A percentile compares a stretch with the other conserved stretches of the same genome.
These are phyloP conservation scores for Aspergillus cejpii DNA, from an alignment of 2,329 filamentous ascomycete species.

Conservation along the genomic window DNA sequence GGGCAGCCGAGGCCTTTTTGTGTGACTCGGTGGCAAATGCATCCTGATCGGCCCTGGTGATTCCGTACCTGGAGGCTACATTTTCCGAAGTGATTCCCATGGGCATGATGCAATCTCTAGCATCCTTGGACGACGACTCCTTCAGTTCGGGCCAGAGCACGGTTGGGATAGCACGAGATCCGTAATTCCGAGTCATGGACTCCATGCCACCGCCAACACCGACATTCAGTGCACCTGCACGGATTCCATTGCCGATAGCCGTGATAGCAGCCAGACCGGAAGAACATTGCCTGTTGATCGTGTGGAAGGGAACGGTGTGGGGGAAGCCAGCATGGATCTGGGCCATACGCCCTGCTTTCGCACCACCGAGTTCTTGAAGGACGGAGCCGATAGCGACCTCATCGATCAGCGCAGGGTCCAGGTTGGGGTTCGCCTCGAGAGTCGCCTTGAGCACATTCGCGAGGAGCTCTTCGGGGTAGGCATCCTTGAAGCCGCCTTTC, in stretches of 20 bases:
- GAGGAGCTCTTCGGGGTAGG: slow-evolving; percentile 85
- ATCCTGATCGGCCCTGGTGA: slow-evolving; percentile 72
- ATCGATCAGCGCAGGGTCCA: slow-evolving; percentile 63
- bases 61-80: slow-evolving; percentile 68
- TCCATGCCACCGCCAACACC: slow-evolving; percentile 90
- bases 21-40: slow-evolving; percentile 72
- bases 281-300: slow-evolving; percentile 80
- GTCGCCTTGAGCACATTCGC: slow-evolving; percentile 58
- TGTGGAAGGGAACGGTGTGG: slow-evolving; percentile 68
- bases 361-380: slow-evolving; percentile 81
- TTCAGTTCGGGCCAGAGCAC: slow-evolving; percentile 69
- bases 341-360: slow-evolving; percentile 86
- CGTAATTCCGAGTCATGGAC: slow-evolving; percentile 93
- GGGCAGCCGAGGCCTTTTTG: slow-evolving; percentile 63
- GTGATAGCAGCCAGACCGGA: slow-evolving; percentile 73
- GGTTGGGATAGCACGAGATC: slow-evolving; percentile 71
- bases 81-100: slow-evolving; percentile 92
- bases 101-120: slow-evolving; percentile 81
- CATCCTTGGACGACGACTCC: slow-evolving; percentile 59
- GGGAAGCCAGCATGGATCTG: slow-evolving; percentile 76
- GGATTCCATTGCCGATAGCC: slow-evolving; percentile 65
- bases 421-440: slow-evolving; percentile 62
- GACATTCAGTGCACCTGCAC: slow-evolving; percentile 62
- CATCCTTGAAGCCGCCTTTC: slow-evolving; percentile 76
- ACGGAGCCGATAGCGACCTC: slow-evolving; percentile 86